Conservation (phyloP, 1,284 basidiomycete species). For the Moesziomyces parantarcticus region DNA sequence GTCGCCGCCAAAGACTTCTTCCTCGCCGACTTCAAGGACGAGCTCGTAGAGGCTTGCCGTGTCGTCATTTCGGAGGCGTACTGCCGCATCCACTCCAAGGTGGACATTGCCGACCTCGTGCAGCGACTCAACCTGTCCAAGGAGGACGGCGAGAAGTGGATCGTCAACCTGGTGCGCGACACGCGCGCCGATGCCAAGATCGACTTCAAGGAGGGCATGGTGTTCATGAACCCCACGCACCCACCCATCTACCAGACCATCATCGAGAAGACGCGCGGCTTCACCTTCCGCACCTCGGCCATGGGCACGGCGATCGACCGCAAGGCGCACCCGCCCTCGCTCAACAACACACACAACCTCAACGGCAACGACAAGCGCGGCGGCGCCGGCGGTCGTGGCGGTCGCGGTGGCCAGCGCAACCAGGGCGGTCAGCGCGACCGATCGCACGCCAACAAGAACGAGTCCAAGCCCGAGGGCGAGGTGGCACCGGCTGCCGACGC, state of each 20-base stretch:
- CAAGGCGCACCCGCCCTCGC: constrained; percentile 63
- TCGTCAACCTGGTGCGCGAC: constrained; percentile 96
- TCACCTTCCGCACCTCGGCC: constrained; percentile 90
- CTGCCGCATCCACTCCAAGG: constrained; percentile 94
- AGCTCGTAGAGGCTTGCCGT: constrained; percentile 94
- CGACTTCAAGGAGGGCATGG: constrained; percentile 94
- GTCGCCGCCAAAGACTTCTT: constrained; percentile 95
- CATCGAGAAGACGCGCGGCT: constrained; percentile 93
- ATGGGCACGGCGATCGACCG: constrained; percentile 84
- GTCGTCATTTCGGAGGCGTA: constrained; percentile 96
- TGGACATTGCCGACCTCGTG: constrained; percentile 95
- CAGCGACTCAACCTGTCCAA: constrained; percentile 88
- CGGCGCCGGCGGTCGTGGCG: constrained; percentile 52
- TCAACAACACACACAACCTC: constrained; percentile 50
- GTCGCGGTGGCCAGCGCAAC: constrained; percentile 56
- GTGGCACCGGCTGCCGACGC: constrained; percentile 29
- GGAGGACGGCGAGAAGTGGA: constrained; percentile 98
- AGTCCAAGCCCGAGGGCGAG: constrained; percentile 40
- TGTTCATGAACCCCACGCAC: constrained; percentile 90
- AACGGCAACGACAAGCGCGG: constrained; percentile 53
- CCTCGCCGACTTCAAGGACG: constrained; percentile 85
- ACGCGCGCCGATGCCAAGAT: constrained; percentile 98
- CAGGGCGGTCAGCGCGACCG: constrained; percentile 44
- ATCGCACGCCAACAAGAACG: constrained; percentile 28
- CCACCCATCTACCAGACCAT: constrained; percentile 92